Evolutionary conservation across 2,329 filamentous ascomycete genomes (phyloP), one percentile per base, ranked within the genome.

Genomic region (Alternaria ethzedia): DNA sequence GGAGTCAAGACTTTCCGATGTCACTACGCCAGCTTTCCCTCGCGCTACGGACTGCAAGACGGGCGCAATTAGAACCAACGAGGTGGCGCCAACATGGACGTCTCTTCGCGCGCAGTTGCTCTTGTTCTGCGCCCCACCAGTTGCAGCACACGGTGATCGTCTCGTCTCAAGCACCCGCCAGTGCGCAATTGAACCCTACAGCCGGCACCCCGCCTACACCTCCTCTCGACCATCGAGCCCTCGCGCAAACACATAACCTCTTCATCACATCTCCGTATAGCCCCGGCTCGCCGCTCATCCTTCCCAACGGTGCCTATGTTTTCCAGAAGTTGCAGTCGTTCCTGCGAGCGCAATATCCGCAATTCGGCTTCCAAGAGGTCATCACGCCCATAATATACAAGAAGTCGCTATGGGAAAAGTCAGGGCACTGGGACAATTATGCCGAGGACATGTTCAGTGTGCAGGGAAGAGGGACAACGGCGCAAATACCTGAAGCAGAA

Each of bases 361-460:
- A 89, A 67, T 96, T 95, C 80, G 93, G 93, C 63, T 96, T 95
- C 77, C 87, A 94, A 69, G 93, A 97, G 78, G 93, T 97, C 68
- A 89, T 97, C 71, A 96, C 93, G 8, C 93, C 94, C 2, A 96
- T 90, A 52, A 96, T 97, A 75, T 97, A 96, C 84, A 97, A 96
- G 76, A 92, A 92, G 78, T 89, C 91, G 6, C 82, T 97, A 28
- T 97, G 93, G 94, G 89, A 92, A 73, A 90, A 89, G 69, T 96
- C 92, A 0, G 93, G 93, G 3, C 93, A 97, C 70, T 89, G 94
- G 85, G 90, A 95, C 59, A 96, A 96, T 78, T 97, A 96, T 81
- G 90, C 92, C 63, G 90, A 96, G 74, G 93, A 97, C 75, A 97
- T 97, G 94, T 97, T 94, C 80, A 90, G 91, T 58, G 93, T 97